Base-by-base conservation (phyloP, 495 filamentous ascomycete genomes). In the Aspergillus incahuasiensis region DNA sequence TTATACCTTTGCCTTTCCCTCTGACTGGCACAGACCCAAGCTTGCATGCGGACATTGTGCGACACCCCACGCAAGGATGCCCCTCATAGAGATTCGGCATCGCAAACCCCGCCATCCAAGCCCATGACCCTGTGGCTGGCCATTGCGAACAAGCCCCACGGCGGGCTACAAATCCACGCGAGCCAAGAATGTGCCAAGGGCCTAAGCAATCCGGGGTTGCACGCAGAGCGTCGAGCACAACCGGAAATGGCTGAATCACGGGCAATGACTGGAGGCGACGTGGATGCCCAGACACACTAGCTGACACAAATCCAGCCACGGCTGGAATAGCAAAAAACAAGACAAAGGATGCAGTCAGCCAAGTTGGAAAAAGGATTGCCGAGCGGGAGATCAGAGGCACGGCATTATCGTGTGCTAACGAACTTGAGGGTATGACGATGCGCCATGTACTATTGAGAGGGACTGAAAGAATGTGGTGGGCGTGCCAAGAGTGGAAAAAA, bases 151-250 rank as follows among this genome's bases (percentile, higher is more conserved):
- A 47, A 47, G 9, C 56, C 44, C 60, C 60, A 54, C 48, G 47
- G 43, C 34, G 55, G 49, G 53, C 48, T 54, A 48, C 56, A 52
- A 56, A 56, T 63, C 48, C 52, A 42, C 24, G 39, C 32, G 30
- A 59, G 56, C 60, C 60, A 63, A 63, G 60, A 41, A 54, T 8
- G 12, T 28, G 60, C 60, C 60, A 63, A 63, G 60, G 49, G 40
- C 28, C 56, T 59, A 56, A 56, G 53, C 48, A 58, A 56, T 46
- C 48, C 21, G 60, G 52, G 18, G 53, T 56, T 48, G 60, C 51
- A 57, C 48, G 50, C 59, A 30, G 39, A 45, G 47, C 22, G 34
- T 11, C 24, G 25, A 48, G 35, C 45, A 40, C 32, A 38, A 19
- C 53, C 34, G 1, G 39, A 11, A 42, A 15, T 18, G 42, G 53